phyloP scores from a whole-genome alignment of 306 rosid genomes.

The Astragalus membranaceus region DNA sequence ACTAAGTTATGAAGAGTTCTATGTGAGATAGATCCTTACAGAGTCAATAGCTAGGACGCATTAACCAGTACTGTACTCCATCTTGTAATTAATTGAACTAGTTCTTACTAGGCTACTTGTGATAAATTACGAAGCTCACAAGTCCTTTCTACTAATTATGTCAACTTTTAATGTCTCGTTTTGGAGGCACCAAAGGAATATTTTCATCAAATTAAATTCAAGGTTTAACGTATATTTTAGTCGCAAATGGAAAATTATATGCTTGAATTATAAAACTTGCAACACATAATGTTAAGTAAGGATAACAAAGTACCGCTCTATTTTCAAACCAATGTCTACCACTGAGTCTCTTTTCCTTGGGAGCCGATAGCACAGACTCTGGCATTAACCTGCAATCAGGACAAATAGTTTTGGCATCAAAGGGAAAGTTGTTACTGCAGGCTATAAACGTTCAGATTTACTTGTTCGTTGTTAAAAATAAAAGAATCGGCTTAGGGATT shows the following conservation, averaged over 20 bases:
- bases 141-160: background rate
- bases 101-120: background rate
- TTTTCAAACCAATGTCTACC: constrained; percentile 99
- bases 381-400: constrained; percentile 84
- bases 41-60: background rate
- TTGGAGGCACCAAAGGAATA: background rate
- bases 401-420: constrained; percentile 12
- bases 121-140: background rate
- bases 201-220: constrained; percentile 1
- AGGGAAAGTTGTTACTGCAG: background rate
- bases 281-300: background rate
- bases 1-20: background rate
- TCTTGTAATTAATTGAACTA: background rate
- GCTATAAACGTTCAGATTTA: background rate
- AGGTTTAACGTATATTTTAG: background rate
- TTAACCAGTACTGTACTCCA: background rate
- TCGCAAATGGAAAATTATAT: background rate
- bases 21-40: background rate
- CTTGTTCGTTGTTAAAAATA: background rate
- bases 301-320: constrained; percentile 52
- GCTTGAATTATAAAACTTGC: background rate
- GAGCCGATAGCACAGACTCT: constrained; percentile 72
- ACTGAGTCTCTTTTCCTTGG: constrained; percentile 85
- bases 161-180: constrained; percentile 2
- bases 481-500: background rate